A percentile compares a stretch with the other conserved stretches of the same genome.
phyloP scores from a whole-genome alignment of 1,139 yeast species.

The Suzukiozyma palmioleophila region DNA sequence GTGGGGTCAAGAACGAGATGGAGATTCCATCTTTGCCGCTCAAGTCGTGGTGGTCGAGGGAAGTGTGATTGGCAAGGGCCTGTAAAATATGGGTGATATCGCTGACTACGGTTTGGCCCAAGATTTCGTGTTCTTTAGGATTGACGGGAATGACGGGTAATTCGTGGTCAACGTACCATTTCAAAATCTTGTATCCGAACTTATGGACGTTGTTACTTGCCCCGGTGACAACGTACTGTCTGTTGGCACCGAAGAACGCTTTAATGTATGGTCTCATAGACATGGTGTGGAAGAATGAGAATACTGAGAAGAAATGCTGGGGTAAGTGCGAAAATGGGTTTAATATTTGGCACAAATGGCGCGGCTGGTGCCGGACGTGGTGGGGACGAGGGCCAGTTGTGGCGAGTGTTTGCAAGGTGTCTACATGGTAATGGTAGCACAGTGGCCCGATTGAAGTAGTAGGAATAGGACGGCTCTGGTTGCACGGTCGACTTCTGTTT shows the following conservation, averaged over 20 bases:
- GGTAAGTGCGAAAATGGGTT: not conserved
- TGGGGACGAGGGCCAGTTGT: no score
- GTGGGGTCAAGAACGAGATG: slow-evolving; percentile 72
- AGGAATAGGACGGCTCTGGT: no score
- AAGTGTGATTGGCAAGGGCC: slow-evolving; percentile 19
- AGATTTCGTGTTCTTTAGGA: slow-evolving; percentile 46
- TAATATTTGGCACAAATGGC: no score
- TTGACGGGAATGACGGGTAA: slow-evolving; percentile 68
- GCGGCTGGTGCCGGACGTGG: no score
- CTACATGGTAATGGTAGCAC: no score
- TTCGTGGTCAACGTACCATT: slow-evolving; percentile 59
- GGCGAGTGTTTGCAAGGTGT: no score
- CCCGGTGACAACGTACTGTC: slow-evolving; percentile 68
- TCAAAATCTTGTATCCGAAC: slow-evolving; percentile 66
- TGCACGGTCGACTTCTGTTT: no score
- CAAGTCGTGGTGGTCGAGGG: slow-evolving; percentile 23
- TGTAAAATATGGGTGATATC: slow-evolving; percentile 32
- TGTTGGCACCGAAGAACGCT: slow-evolving; percentile 47
- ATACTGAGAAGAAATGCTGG: slow-evolving; percentile 58
- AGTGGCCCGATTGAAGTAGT: no score
- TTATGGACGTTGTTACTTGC: slow-evolving; percentile 64
- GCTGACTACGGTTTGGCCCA: slow-evolving; percentile 38
- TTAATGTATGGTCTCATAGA: slow-evolving; percentile 38
- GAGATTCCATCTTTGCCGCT: slow-evolving; percentile 40
- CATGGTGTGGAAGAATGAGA: slow-evolving; percentile 33